Conservation (phyloP, 306 rosid genomes). For the Casuarina glauca region DNA sequence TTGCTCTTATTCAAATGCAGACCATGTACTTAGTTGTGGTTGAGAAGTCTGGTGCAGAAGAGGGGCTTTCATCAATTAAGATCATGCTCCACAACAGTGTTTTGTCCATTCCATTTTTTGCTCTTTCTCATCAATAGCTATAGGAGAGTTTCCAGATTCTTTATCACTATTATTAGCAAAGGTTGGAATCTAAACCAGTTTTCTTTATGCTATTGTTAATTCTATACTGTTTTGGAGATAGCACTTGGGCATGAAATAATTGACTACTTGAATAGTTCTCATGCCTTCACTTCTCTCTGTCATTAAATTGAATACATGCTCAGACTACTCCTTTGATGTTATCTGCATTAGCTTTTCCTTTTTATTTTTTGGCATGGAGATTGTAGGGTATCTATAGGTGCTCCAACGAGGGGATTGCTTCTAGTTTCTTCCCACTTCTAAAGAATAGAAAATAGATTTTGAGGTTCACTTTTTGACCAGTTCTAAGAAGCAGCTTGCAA, state of each 20-base stretch:
- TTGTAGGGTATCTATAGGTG: neutral
- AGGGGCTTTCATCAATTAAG: constrained; percentile 86
- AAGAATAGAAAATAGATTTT: too few relatives aligned
- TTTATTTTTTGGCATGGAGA: neutral
- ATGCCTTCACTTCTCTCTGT: neutral
- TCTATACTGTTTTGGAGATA: neutral
- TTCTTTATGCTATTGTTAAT: constrained; percentile 18
- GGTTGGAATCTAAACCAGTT: constrained; percentile 50
- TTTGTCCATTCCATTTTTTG: constrained; percentile 86
- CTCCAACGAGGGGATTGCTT: neutral
- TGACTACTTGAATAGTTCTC: constrained; percentile 2
- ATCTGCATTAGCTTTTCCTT: neutral
- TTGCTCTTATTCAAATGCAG: constrained; percentile 45
- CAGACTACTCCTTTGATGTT: constrained; percentile 2
- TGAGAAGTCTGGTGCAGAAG: constrained; percentile 95
- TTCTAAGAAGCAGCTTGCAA: too few relatives aligned
- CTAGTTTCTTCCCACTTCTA: too few relatives aligned
- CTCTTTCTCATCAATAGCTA: constrained; percentile 77
- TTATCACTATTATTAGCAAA: constrained; percentile 67
- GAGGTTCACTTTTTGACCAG: too few relatives aligned
- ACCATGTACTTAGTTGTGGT: constrained; percentile 96
- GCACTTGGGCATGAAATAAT: neutral
- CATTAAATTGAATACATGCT: neutral
- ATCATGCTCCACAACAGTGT: constrained; percentile 95
- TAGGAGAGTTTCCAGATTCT: constrained; percentile 89